These are phyloP conservation scores for Conticribra weissflogii DNA, from an alignment of 108 stramenopile genomes.

Conservation along the genomic window DNA sequence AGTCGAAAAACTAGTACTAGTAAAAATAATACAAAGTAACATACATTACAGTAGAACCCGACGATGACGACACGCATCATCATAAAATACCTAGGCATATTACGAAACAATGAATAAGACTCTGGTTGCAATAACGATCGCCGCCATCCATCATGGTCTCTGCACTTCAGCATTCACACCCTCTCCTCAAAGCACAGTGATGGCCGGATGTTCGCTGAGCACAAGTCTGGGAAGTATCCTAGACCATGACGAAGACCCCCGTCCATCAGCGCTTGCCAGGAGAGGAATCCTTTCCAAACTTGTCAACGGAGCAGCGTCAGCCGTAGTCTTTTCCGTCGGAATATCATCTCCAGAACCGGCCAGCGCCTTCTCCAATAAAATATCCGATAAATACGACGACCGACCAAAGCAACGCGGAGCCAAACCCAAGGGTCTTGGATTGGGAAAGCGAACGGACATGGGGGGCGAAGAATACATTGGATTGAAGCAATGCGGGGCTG, in stretches of 20 bases:
- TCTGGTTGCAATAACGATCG: neutral
- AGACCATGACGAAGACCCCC: too few species aligned
- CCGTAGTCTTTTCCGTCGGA: conserved; percentile 6
- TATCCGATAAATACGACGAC: conserved; percentile 80
- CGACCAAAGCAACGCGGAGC: conserved; percentile 83
- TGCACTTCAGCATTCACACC: neutral
- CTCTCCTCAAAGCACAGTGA: too few species aligned
- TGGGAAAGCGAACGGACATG: conserved; percentile 60
- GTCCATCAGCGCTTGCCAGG: conserved; percentile 1
- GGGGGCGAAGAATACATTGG: conserved; percentile 76
- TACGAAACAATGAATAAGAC: too few species aligned
- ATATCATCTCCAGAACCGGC: conserved; percentile 33
- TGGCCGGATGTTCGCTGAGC: too few species aligned
- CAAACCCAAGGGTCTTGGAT: conserved; percentile 75
- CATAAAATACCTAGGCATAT: too few species aligned
- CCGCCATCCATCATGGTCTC: neutral
- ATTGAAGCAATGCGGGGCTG: conserved; percentile 74
- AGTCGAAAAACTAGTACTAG: too few species aligned
- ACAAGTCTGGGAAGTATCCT: too few species aligned
- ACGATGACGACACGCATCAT: too few species aligned
- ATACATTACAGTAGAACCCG: too few species aligned
- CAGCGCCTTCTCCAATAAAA: conserved; percentile 77
- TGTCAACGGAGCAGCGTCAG: conserved; percentile 8
- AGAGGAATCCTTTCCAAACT: neutral
- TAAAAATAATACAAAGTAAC: too few species aligned